Evolutionary conservation across 164 flowering plant species (phyloP), one percentile per base, ranked within the genome.

Genomic region (Tetrastigma voinierianum): DNA sequence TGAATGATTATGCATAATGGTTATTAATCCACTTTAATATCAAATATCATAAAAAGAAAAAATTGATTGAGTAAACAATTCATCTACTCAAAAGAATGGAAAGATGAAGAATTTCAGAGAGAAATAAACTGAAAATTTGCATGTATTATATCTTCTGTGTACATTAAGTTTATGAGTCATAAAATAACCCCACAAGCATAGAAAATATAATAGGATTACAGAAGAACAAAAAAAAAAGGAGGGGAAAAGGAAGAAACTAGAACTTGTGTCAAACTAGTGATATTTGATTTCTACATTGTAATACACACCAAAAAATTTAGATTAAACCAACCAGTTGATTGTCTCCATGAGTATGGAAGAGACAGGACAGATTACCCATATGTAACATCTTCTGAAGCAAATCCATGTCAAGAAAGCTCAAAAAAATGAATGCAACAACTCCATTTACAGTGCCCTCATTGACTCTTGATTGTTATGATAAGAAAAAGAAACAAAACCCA

Each of bases 361-460:
- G 61, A 25, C 3, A 57, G 15, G 7, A 14, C 44, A 57, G 18
- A 57, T 57, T 57, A 32, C 17, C 45, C 18, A 57, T 24, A 21
- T 16, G 4, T 10, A 23, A 25, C 46, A 57, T 53, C 21, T 14
- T 10, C 11, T 53, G 23, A 17, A 53, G 16, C 61, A 57, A 57
- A 57, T 16, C 61, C 52, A 25, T 32, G 61, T 57, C 9, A 15
- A 18, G 18, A 64, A 64, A 64, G 49, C 25, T 10, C 46, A 64
- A 64, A 51, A 51, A 61, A 68, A 57, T 19, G 44, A 64, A 55
- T 24, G 13, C 48, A 67, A 59, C 46, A 66, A 56, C 63, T 43
- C 63, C 63, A 67, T 57, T 19, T 57, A 58, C 63, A 67, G 44
- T 12, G 49, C 46, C 47, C n/a, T n/a, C 61, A 19, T 25, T 57